Evolutionary conservation across 495 filamentous ascomycete species (phyloP).

Genomic region (Pseudomonodictys pantanalensis): DNA sequence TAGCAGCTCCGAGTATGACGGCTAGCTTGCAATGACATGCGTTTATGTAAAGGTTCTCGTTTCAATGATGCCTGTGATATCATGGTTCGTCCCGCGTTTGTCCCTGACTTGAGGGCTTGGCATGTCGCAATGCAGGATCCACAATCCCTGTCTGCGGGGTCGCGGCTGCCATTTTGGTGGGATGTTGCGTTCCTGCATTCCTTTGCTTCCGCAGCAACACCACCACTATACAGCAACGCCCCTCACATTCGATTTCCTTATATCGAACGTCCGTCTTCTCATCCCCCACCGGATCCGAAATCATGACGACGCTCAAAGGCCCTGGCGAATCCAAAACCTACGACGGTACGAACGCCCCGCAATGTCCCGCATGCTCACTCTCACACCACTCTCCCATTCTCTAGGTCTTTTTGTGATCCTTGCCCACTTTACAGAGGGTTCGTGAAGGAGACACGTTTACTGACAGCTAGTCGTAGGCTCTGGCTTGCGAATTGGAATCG

Average conservation of each 20-base stretch:
- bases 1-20: too few relatives aligned
- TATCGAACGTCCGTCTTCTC: not conserved
- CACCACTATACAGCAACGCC: not conserved
- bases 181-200: not conserved
- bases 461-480: conserved; percentile 54
- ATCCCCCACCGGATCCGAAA: not conserved
- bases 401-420: too few relatives aligned
- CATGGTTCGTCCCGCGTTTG: not conserved
- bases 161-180: not conserved
- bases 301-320: conserved; percentile 32
- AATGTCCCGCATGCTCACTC: not conserved
- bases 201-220: not conserved
- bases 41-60: not conserved
- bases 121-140: conserved; percentile 4
- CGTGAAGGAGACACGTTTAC: not conserved
- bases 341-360: conserved; percentile 23
- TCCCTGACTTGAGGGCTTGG: not conserved
- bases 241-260: not conserved
- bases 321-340: conserved; percentile 29
- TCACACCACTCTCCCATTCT: too few relatives aligned
- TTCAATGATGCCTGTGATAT: not conserved
- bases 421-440: too few relatives aligned
- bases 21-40: conserved; percentile 1
- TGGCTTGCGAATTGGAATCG: conserved; percentile 82
- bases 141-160: conserved; percentile 5